Percentiles rank a stretch among this genome's conserved stretches.
Conservation (phyloP, 768 basidiomycete genomes). For the Lyophyllum semitale region DNA sequence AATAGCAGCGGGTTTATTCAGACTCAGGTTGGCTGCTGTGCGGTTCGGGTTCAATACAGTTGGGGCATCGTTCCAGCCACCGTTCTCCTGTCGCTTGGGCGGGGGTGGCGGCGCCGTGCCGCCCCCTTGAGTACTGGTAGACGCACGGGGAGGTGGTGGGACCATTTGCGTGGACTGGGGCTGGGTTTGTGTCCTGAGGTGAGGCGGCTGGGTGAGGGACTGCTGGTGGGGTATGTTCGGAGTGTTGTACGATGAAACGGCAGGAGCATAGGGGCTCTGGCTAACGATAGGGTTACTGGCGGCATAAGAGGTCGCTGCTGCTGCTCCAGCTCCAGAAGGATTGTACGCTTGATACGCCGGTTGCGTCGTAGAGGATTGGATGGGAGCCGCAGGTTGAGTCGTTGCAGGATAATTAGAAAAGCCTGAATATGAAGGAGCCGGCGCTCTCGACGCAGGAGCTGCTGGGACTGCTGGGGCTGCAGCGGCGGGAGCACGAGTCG, state of each 20-base stretch:
- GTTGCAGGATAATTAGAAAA: constrained; percentile 22
- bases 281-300: constrained; percentile 24
- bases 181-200: constrained; percentile 33
- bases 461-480: constrained; percentile 16
- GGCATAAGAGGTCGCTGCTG: constrained; percentile 20
- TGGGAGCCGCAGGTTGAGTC: constrained; percentile 17
- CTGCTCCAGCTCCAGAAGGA: constrained; percentile 5
- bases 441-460: constrained; percentile 18
- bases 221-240: constrained; percentile 19
- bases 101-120: constrained; percentile 44
- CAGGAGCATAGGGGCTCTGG: constrained; percentile 33
- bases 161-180: constrained; percentile 36
- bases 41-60: constrained; percentile 47
- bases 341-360: constrained; percentile 11
- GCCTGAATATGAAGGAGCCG: constrained; percentile 22
- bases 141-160: constrained; percentile 47
- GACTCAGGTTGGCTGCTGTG: constrained; percentile 47
- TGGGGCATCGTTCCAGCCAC: constrained; percentile 94
- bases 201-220: constrained; percentile 42
- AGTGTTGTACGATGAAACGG: constrained; percentile 14
- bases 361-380: constrained; percentile 15
- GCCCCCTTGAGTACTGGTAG: constrained; percentile 26
- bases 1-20: constrained; percentile 70
- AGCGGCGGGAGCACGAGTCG: constrained; percentile 14
- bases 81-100: constrained; percentile 65